These are phyloP conservation scores for Nissolia schottii DNA, from an alignment of 306 rosid species.

Conservation along the genomic window DNA sequence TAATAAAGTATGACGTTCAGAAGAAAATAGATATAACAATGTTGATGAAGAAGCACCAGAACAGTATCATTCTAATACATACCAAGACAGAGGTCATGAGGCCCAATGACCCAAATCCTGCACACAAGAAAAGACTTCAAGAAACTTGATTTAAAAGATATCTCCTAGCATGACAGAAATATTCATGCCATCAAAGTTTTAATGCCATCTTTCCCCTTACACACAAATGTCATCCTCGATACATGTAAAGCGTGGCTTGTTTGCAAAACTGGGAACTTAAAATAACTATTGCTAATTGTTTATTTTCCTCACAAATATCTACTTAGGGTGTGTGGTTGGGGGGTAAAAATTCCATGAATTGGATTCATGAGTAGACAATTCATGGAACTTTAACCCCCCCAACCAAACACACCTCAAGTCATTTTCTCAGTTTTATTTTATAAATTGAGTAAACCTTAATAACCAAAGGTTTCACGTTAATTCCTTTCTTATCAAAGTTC, in stretches of 20 bases:
- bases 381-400: no score
- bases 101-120: slow-evolving; percentile 98
- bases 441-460: not conserved
- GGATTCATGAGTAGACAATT: no score
- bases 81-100: slow-evolving; percentile 98
- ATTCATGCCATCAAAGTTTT: not conserved
- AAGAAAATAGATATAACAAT: slow-evolving; percentile 3
- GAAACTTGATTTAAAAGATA: slow-evolving; percentile 16
- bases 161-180: slow-evolving; percentile 4
- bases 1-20: not conserved
- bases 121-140: slow-evolving; percentile 28
- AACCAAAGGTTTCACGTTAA: not conserved
- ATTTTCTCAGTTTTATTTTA: not conserved
- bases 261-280: slow-evolving; percentile 4
- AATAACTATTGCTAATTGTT: slow-evolving; percentile 7
- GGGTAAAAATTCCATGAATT: no score
- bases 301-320: not conserved
- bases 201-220: not conserved
- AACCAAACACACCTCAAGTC: no score
- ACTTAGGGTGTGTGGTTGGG: no score
- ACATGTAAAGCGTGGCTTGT: not conserved
- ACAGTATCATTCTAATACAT: slow-evolving; percentile 18
- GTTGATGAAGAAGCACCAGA: not conserved
- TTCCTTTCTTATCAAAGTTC: not conserved
- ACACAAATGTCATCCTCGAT: not conserved